A percentile compares a stretch with the other conserved stretches of the same genome.
Evolutionary conservation across 2,329 filamentous ascomycete genomes (phyloP).

Genomic region (Pseudogymnoascus sp.): DNA sequence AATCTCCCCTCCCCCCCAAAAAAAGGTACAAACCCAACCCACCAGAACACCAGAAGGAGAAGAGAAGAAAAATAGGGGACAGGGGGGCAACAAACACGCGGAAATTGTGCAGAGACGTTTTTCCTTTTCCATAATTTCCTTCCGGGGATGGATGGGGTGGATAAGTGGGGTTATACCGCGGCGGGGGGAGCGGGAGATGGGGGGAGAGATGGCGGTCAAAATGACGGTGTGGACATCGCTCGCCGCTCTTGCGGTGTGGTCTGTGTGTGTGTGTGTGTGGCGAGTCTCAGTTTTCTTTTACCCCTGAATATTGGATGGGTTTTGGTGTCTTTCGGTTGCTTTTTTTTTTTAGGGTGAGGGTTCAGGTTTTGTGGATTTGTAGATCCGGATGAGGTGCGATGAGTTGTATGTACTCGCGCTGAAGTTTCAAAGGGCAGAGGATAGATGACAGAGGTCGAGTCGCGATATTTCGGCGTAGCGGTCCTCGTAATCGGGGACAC

Average conservation of each 20-base stretch:
- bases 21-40: too few relatives aligned
- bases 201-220: background rate
- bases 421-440: background rate
- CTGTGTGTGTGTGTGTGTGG: background rate
- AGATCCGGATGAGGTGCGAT: background rate
- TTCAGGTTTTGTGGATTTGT: background rate
- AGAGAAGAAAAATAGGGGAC: too few relatives aligned
- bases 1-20: too few relatives aligned
- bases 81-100: too few relatives aligned
- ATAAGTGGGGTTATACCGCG: background rate
- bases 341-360: background rate
- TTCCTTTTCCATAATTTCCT: background rate
- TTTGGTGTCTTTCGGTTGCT: background rate
- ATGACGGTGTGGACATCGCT: background rate
- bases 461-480: background rate
- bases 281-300: background rate
- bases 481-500: background rate
- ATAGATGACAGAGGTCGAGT: background rate
- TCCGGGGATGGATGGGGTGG: background rate
- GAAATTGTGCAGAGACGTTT: background rate
- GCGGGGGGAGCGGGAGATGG: background rate
- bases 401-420: background rate
- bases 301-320: background rate
- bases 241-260: background rate
- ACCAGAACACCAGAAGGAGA: too few relatives aligned